Evolutionary conservation across 228 moss, liverwort and hornwort species (phyloP).

Genomic region (Sphagnum fallax): DNA sequence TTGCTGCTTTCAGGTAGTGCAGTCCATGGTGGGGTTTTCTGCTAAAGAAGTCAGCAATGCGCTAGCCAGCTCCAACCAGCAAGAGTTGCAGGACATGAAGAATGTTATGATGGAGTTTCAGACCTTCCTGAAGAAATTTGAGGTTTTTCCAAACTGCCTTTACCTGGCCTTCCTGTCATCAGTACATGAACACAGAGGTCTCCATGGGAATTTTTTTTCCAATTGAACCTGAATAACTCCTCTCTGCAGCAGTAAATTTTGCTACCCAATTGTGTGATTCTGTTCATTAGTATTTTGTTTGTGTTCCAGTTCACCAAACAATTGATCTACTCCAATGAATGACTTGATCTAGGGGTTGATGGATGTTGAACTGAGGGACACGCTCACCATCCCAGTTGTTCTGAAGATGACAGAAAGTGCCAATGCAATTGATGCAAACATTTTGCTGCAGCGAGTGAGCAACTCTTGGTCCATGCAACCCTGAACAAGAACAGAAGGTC

Average conservation of each 20-base stretch:
- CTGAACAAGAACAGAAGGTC: too few relatives aligned
- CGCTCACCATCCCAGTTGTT: constrained; percentile 43
- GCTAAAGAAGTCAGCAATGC: constrained; percentile 60
- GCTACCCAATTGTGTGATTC: constrained; percentile 4
- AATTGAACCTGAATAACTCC: neutral
- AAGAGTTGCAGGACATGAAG: constrained; percentile 50
- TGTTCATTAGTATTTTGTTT: neutral
- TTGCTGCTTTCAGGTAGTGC: constrained; percentile 43
- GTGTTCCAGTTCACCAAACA: neutral
- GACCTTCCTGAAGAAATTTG: constrained; percentile 65
- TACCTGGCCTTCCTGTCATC: neutral
- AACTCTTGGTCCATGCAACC: constrained; percentile 3
- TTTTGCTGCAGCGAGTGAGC: constrained; percentile 28
- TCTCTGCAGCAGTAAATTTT: neutral
- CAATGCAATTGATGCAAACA: constrained; percentile 13
- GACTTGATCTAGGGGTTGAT: constrained; percentile 52
- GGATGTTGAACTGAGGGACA: constrained; percentile 49
- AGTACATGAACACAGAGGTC: neutral
- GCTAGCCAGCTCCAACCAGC: constrained; percentile 31
- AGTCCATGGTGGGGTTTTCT: constrained; percentile 52
- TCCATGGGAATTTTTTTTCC: neutral
- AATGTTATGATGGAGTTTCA: constrained; percentile 65
- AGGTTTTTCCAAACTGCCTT: constrained; percentile 31
- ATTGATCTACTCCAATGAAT: neutral
- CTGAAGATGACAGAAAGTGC: constrained; percentile 56